phyloP scores from a whole-genome alignment of 768 basidiomycete species.

The Tubosaeta sp. region DNA sequence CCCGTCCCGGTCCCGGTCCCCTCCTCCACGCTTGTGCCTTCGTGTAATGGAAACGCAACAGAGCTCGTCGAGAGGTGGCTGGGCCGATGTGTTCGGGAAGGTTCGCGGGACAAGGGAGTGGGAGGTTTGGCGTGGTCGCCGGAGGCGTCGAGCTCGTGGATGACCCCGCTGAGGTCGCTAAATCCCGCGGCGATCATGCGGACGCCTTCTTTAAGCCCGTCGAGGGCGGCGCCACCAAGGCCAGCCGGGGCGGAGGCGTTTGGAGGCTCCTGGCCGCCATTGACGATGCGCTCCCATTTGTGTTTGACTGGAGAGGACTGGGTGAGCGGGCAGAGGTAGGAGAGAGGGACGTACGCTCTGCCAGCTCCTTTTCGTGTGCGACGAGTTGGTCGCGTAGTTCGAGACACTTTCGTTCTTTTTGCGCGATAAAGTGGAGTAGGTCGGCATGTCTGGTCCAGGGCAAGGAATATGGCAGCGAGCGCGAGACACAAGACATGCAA shows the following conservation, averaged over 20 bases:
- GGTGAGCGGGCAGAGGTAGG: not conserved
- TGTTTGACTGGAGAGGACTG: slow-evolving; percentile 53
- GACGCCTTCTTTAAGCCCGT: slow-evolving; percentile 64
- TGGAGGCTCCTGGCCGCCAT: slow-evolving; percentile 38
- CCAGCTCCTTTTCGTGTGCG: slow-evolving; percentile 67
- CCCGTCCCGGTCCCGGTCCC: too few relatives aligned
- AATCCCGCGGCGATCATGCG: slow-evolving; percentile 52
- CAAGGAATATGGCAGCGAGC: too few relatives aligned
- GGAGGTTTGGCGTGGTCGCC: not conserved
- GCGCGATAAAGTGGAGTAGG: slow-evolving; percentile 77
- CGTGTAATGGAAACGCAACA: slow-evolving; percentile 38
- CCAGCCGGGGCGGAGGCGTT: slow-evolving; percentile 1
- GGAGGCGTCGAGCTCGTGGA: slow-evolving; percentile 8
- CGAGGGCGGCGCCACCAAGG: slow-evolving; percentile 33
- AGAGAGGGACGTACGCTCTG: slow-evolving; percentile 40
- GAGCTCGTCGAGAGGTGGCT: slow-evolving; percentile 44
- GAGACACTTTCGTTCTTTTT: slow-evolving; percentile 81
- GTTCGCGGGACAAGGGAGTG: not conserved
- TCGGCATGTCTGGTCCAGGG: slow-evolving; percentile 60
- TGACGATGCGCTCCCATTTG: slow-evolving; percentile 80
- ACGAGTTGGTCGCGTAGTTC: slow-evolving; percentile 74
- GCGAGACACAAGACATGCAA: not conserved
- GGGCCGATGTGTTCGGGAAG: not conserved
- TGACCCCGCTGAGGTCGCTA: slow-evolving; percentile 27
- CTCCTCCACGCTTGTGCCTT: slow-evolving; percentile 3